Conservation (phyloP, 495 filamentous ascomycete species). For the Podospora bellae-mahoneyi region DNA sequence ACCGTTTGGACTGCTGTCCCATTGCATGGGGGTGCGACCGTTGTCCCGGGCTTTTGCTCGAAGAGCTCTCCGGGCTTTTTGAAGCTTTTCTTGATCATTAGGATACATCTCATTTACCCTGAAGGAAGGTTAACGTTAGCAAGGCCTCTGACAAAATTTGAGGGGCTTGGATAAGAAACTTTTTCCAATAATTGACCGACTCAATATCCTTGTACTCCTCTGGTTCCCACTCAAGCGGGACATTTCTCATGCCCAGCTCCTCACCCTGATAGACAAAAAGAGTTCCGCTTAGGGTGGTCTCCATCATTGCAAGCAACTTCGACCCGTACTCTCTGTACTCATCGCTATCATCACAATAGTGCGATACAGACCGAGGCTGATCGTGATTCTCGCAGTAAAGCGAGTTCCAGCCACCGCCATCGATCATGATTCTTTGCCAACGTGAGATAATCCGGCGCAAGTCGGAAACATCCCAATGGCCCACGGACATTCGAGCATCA, state of each 20-base stretch:
- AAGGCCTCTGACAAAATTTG: constrained; percentile 46
- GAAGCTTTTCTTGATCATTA: not conserved
- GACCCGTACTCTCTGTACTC: constrained; percentile 46
- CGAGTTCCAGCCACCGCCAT: constrained; percentile 69
- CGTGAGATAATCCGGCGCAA: constrained; percentile 58
- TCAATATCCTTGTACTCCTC: constrained; percentile 72
- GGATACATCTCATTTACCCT: not conserved
- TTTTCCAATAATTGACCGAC: constrained; percentile 58
- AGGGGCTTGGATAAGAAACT: constrained; percentile 37
- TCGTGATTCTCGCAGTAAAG: constrained; percentile 75
- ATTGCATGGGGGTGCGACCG: constrained; percentile 60
- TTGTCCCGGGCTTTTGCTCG: constrained; percentile 56
- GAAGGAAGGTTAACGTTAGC: not conserved
- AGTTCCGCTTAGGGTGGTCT: constrained; percentile 58
- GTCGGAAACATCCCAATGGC: constrained; percentile 49
- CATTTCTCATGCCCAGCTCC: constrained; percentile 72
- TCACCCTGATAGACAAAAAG: constrained; percentile 26
- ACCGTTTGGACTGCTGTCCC: constrained; percentile 40
- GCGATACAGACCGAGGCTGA: constrained; percentile 60
- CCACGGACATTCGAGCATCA: constrained; percentile 2
- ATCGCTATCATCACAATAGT: constrained; percentile 50
- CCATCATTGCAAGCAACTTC: constrained; percentile 54
- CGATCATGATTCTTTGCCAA: constrained; percentile 67
- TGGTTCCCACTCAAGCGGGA: constrained; percentile 60
- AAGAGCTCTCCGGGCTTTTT: constrained; percentile 33